Conservation (phyloP, 306 rosid genomes). For the Begonia fuchsioides region DNA sequence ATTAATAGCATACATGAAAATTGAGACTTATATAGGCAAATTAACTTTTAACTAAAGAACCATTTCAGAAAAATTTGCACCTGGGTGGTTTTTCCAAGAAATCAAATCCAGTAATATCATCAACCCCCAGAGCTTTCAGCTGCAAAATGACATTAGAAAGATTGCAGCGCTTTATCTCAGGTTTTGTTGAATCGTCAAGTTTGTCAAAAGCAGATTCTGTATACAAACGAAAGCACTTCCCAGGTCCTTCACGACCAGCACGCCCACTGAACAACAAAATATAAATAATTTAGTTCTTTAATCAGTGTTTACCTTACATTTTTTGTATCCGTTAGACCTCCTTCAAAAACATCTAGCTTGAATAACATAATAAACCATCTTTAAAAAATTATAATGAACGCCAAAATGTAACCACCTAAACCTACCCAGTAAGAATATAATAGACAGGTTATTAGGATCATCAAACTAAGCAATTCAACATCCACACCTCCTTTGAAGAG, state of each 20-base stretch:
- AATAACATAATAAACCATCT: no score
- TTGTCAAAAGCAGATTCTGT: constrained; percentile 67
- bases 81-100: constrained; percentile 87
- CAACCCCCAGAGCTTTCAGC: constrained; percentile 86
- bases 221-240: constrained; percentile 82
- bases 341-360: no score
- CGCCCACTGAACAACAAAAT: constrained; percentile 53
- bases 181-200: constrained; percentile 81
- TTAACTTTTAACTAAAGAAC: no score
- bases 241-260: constrained; percentile 91
- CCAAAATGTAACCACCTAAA: no score
- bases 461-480: neutral
- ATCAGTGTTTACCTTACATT: no score
- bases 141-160: constrained; percentile 84
- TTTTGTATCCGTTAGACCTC: no score
- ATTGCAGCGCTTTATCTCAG: constrained; percentile 88
- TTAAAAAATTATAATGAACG: no score
- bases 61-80: constrained; percentile 17
- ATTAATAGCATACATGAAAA: neutral
- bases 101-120: constrained; percentile 77
- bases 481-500: constrained; percentile 80
- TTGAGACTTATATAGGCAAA: no score
- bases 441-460: no score
- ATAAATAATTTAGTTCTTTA: no score
- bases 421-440: no score